Evolutionary conservation across 1,139 yeast genomes (phyloP), one percentile per base, ranked within the genome.

Genomic region (Saccharomyces pastorianus): DNA sequence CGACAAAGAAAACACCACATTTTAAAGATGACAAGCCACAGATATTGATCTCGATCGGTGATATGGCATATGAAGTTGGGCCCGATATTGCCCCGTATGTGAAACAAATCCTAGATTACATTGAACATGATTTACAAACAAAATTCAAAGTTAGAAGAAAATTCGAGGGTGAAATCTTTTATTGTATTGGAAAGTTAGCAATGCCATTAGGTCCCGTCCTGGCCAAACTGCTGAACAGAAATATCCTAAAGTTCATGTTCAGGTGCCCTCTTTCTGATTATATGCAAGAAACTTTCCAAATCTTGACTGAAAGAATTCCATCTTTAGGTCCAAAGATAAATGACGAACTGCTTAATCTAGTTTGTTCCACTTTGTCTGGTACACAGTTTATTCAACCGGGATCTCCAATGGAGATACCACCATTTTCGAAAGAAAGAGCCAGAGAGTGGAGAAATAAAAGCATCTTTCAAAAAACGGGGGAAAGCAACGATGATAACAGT

Each of bases 141-240:
- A 89, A 85, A 68, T 82, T 81, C 48, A 83, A 82, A 51, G 74
- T 76, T 41, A 77, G 86, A 59, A 85, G 82, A 63, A 93, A 86
- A 52, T 84, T 88, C 47, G 96, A 89, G 61, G 86, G 90, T 0
- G 91, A 96, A 0, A 83, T 93, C 23, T 93, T 91, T 64, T 90
- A 87, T 61, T 93, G 98, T 68, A 79, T 93, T 51, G 90, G 95
- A 0, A 87, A 88, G 71, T 73, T 93, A 50, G 91, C 96, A 0
- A 79, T 80, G 25, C 95, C 98, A 0, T 91, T 91, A 13, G 97
- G 97, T 0, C 96, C 96, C n/a, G 96, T 96, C 0, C 75, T 93
- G 53, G 87, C 96, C 0, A 93, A 93, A 66, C 91, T 89, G 66
- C 74, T 93, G 56, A 93, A 89, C 59, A 78, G 86, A 58, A 96